Evolutionary conservation across 768 basidiomycete species (phyloP).

Genomic region (Kwoniella botswanensis): DNA sequence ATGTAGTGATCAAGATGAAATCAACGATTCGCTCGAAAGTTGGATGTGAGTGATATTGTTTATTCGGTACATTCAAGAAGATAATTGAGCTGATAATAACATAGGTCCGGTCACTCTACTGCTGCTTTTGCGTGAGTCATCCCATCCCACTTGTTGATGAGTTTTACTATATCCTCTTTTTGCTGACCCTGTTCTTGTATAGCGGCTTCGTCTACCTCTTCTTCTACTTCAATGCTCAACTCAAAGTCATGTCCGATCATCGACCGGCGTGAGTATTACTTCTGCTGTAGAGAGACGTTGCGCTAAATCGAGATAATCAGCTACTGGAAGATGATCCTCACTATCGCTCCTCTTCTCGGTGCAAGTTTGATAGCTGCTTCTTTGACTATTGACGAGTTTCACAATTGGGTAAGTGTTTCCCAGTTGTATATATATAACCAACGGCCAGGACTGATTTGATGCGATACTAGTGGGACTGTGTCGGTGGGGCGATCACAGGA

Average conservation of each 20-base stretch:
- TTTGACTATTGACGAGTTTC: constrained; percentile 66
- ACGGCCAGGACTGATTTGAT: background rate
- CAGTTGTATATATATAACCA: background rate
- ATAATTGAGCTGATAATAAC: constrained; percentile 2
- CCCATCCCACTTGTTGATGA: background rate
- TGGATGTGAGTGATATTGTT: constrained; percentile 37
- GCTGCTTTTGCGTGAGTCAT: constrained; percentile 63
- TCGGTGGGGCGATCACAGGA: constrained; percentile 65
- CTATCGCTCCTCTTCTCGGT: constrained; percentile 66
- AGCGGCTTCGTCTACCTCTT: constrained; percentile 45
- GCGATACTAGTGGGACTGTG: constrained; percentile 62
- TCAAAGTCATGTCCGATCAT: constrained; percentile 68
- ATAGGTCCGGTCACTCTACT: constrained; percentile 68
- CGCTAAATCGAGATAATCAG: constrained; percentile 11
- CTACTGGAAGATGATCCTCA: constrained; percentile 69
- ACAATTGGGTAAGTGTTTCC: constrained; percentile 59
- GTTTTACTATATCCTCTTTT: no score
- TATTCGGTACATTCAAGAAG: no score
- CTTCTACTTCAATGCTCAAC: constrained; percentile 64
- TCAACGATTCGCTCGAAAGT: constrained; percentile 66
- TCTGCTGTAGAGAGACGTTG: no score
- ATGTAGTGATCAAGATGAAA: constrained; percentile 62
- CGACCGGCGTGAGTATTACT: constrained; percentile 60
- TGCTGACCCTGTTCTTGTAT: background rate
- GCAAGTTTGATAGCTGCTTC: constrained; percentile 66